Evolutionary conservation across 257 asterid genomes (phyloP).

Genomic region (Lavandula angustifolia): DNA sequence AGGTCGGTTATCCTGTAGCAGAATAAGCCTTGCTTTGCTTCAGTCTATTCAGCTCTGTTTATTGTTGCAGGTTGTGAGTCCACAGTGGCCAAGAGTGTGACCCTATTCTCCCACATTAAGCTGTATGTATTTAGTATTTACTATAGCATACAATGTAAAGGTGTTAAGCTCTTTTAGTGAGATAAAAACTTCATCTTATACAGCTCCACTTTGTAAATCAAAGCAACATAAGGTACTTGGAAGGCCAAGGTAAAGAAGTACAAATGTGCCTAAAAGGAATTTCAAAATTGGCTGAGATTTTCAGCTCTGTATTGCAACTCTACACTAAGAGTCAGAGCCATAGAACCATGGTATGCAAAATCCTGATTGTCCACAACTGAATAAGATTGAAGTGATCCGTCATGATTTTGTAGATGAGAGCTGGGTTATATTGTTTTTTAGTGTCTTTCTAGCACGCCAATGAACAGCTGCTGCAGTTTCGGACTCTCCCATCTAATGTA

Average conservation of each 20-base stretch:
- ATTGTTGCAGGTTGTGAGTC: slow-evolving; percentile 83
- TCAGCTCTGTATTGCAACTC: slow-evolving; percentile 25
- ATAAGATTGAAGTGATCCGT: slow-evolving; percentile 13
- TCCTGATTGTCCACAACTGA: slow-evolving; percentile 18
- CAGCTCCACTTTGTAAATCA: too few species aligned
- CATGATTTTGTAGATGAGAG: slow-evolving; percentile 32
- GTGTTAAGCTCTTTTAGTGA: too few species aligned
- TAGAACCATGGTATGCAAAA: slow-evolving; percentile 17
- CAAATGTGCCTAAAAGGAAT: not conserved
- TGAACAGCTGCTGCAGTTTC: slow-evolving; percentile 88
- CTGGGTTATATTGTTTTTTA: slow-evolving; percentile 39
- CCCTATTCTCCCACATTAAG: not conserved
- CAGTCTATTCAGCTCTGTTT: slow-evolving; percentile 5
- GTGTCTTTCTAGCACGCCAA: slow-evolving; percentile 87
- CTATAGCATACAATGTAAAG: too few species aligned
- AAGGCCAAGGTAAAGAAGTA: too few species aligned
- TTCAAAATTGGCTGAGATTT: slow-evolving; percentile 9
- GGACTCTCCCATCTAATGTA: slow-evolving; percentile 76
- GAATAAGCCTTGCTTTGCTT: not conserved
- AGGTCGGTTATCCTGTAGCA: slow-evolving; percentile 50
- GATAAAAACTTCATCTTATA: too few species aligned
- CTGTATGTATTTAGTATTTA: not conserved
- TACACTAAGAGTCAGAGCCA: slow-evolving; percentile 36
- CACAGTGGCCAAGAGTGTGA: slow-evolving; percentile 88
- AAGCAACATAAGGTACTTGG: too few species aligned